These are phyloP conservation scores for Cordyceps cateniannulata DNA, from an alignment of 2,329 filamentous ascomycete species.

Conservation along the genomic window DNA sequence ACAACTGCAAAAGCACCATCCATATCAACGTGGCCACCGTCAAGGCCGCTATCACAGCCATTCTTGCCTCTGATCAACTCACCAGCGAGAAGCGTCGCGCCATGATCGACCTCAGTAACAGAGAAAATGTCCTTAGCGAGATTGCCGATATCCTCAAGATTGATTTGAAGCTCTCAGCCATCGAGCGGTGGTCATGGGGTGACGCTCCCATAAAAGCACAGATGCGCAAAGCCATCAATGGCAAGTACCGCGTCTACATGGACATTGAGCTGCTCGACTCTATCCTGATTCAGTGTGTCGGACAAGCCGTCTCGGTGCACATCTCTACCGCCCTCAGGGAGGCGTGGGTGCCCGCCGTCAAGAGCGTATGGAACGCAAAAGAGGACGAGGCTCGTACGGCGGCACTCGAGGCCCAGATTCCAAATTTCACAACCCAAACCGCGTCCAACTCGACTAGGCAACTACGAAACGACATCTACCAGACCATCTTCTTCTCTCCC, in stretches of 20 bases:
- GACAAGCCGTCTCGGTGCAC: slow-evolving; percentile 18
- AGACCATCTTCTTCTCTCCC: background rate
- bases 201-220: slow-evolving; percentile 27
- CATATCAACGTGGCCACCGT: background rate
- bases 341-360: background rate
- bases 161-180: slow-evolving; percentile 26
- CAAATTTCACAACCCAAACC: background rate
- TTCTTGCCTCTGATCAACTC: slow-evolving; percentile 10
- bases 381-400: background rate
- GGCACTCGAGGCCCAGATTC: background rate
- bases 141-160: slow-evolving; percentile 40
- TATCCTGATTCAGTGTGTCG: slow-evolving; percentile 35
- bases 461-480: background rate
- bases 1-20: background rate
- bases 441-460: background rate
- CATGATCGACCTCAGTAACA: slow-evolving; percentile 8
- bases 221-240: slow-evolving; percentile 34
- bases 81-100: slow-evolving; percentile 12
- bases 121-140: slow-evolving; percentile 27
- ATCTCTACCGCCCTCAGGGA: background rate
- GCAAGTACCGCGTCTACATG: slow-evolving; percentile 51
- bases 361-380: background rate
- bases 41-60: slow-evolving; percentile 5
- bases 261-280: slow-evolving; percentile 41
- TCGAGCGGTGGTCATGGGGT: slow-evolving; percentile 34